These are phyloP conservation scores for Pseudocercospora vitis DNA, from an alignment of 2,329 filamentous ascomycete species.

Conservation along the genomic window DNA sequence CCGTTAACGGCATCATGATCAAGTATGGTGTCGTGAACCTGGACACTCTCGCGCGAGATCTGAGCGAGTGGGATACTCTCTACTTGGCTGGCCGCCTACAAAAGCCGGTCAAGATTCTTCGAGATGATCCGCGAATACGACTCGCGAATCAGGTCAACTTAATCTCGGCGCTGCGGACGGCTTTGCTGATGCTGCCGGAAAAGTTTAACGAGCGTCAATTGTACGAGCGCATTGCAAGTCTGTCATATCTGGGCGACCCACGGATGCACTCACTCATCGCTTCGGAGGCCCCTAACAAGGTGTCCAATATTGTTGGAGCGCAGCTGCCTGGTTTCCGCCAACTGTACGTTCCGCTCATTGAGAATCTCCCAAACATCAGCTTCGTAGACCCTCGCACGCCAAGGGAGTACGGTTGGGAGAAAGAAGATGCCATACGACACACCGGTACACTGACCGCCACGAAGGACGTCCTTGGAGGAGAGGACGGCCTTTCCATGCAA, in stretches of 20 bases:
- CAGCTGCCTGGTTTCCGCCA: constrained; percentile 90
- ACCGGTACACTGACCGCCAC: constrained; percentile 52
- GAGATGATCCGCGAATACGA: constrained; percentile 87
- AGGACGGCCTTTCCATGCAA: constrained; percentile 66
- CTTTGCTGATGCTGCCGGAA: constrained; percentile 79
- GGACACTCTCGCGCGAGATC: constrained; percentile 80
- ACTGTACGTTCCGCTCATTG: constrained; percentile 84
- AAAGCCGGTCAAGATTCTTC: constrained; percentile 95
- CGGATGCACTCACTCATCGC: constrained; percentile 75
- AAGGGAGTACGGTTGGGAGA: constrained; percentile 42
- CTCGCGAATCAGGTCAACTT: constrained; percentile 96
- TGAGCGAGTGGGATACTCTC: constrained; percentile 88
- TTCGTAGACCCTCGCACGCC: constrained; percentile 68
- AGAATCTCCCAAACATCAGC: constrained; percentile 81
- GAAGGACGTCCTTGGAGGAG: constrained; percentile 52
- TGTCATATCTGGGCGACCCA: constrained; percentile 95
- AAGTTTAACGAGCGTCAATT: constrained; percentile 83
- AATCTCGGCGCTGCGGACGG: constrained; percentile 84
- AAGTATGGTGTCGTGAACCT: constrained; percentile 98
- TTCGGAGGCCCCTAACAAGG: constrained; percentile 81
- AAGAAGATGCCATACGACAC: constrained; percentile 40
- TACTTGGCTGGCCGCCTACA: constrained; percentile 96
- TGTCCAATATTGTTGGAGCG: constrained; percentile 87
- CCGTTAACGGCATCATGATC: constrained; percentile 90
- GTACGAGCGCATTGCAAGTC: constrained; percentile 85